Percentiles rank a stretch among this genome's conserved stretches.
Conservation (phyloP, 331 rosid genomes). For the Cydonia oblonga region DNA sequence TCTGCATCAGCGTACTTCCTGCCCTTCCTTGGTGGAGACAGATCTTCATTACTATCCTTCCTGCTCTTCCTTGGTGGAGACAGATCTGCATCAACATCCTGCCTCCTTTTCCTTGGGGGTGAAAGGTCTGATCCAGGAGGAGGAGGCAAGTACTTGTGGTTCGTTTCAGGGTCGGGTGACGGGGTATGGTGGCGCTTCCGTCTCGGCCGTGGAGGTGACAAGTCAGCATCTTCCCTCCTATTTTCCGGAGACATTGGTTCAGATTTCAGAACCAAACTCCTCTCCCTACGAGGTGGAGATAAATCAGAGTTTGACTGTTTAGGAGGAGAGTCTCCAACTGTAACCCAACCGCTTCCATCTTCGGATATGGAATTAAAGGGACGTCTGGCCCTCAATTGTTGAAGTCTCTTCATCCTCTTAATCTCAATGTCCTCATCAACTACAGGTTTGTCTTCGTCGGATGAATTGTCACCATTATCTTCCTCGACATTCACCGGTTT, state of each 20-base stretch:
- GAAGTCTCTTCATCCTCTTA: constrained; percentile 79
- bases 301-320: constrained; percentile 23
- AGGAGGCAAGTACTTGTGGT: constrained; percentile 16
- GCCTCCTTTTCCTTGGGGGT: constrained; percentile 52
- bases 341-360: constrained; percentile 97
- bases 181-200: constrained; percentile 30
- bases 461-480: constrained; percentile 15
- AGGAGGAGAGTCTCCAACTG: constrained; percentile 43
- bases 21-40: constrained; percentile 65
- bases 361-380: constrained; percentile 59
- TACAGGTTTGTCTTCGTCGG: constrained; percentile 62
- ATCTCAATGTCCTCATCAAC: constrained; percentile 83
- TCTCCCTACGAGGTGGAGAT: constrained; percentile 59
- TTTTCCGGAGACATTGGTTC: constrained; percentile 21
- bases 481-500: constrained; percentile 49
- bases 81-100: constrained; percentile 20
- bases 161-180: constrained; percentile 30
- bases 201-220: constrained; percentile 38
- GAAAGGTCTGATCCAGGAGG: constrained; percentile 39
- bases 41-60: constrained; percentile 17
- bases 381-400: constrained; percentile 58
- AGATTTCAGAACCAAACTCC: constrained; percentile 39
- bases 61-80: constrained; percentile 48
- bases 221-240: constrained; percentile 26
- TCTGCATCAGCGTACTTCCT: constrained; percentile 27